phyloP scores from a whole-genome alignment of 768 basidiomycete genomes.

The Mrakia frigida region DNA sequence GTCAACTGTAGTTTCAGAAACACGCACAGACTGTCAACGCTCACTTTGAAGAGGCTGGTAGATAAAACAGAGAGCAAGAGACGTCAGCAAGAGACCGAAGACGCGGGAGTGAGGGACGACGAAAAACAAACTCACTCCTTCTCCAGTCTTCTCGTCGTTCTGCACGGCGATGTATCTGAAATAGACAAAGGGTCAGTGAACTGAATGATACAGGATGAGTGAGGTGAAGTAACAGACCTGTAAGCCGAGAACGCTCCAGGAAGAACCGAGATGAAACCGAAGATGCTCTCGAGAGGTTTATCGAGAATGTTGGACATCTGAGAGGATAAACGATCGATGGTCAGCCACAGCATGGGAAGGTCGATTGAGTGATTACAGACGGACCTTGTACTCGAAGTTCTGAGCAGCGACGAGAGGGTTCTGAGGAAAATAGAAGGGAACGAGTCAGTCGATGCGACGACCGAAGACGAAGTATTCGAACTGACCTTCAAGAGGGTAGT shows the following conservation, averaged over 20 bases:
- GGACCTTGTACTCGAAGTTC: constrained; percentile 35
- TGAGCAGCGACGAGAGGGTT: constrained; percentile 32
- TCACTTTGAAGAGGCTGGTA: constrained; percentile 3
- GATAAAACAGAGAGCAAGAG: constrained; percentile 40
- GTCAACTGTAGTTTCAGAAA: neutral
- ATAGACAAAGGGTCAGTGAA: too few species aligned
- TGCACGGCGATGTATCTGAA: constrained; percentile 76
- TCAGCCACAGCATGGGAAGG: too few species aligned
- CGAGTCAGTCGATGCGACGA: neutral
- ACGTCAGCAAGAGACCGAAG: constrained; percentile 86
- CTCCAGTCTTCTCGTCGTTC: constrained; percentile 36
- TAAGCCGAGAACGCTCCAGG: constrained; percentile 33
- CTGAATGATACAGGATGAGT: too few species aligned
- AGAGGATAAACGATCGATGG: too few species aligned
- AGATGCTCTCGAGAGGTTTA: constrained; percentile 58
- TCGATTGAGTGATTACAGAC: too few species aligned
- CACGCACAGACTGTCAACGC: constrained; percentile 23
- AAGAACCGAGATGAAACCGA: constrained; percentile 50
- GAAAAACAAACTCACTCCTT: constrained; percentile 17
- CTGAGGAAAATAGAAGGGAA: neutral
- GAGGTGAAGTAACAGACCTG: neutral
- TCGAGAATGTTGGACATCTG: constrained; percentile 64
- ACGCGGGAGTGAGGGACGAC: constrained; percentile 46
- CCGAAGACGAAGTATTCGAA: neutral
- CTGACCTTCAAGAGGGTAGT: constrained; percentile 17